A percentile compares a stretch with the other conserved stretches of the same genome.
Conservation (phyloP, 805 yeast genomes). For the Phaffomyces thermotolerans region DNA sequence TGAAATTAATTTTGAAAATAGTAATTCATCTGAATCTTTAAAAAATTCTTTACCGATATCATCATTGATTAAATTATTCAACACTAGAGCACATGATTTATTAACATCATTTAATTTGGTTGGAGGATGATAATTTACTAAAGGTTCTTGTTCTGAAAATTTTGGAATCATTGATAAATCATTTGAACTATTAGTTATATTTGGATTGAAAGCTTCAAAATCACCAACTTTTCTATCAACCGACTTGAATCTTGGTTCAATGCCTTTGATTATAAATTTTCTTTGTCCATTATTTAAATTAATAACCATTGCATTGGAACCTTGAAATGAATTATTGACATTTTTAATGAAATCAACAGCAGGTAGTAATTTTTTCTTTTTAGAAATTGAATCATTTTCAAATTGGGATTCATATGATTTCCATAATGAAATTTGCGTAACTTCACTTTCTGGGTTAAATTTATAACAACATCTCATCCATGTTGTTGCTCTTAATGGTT, state of each 20-base stretch:
- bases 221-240: conserved; percentile 43
- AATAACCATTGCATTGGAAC: conserved; percentile 90
- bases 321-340: conserved; percentile 81
- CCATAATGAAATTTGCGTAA: conserved; percentile 94
- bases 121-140: conserved; percentile 23
- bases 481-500: conserved; percentile 85
- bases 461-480: conserved; percentile 94
- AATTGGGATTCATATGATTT: conserved; percentile 88
- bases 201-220: conserved; percentile 28
- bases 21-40: conserved; percentile 24
- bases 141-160: conserved; percentile 12
- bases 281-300: conserved; percentile 56
- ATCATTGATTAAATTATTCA: conserved; percentile 28
- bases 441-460: conserved; percentile 71
- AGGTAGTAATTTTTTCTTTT: conserved; percentile 62
- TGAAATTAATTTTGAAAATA: conserved; percentile 27
- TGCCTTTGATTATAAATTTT: conserved; percentile 88
- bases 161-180: background rate
- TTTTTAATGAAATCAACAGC: conserved; percentile 97
- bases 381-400: conserved; percentile 45
- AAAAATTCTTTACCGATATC: conserved; percentile 28
- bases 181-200: conserved; percentile 2
- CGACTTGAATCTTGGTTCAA: conserved; percentile 70
- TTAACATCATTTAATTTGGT: conserved; percentile 33
- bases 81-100: conserved; percentile 29